Evolutionary conservation across 768 basidiomycete genomes (phyloP).

Genomic region (Boletus patriciae): DNA sequence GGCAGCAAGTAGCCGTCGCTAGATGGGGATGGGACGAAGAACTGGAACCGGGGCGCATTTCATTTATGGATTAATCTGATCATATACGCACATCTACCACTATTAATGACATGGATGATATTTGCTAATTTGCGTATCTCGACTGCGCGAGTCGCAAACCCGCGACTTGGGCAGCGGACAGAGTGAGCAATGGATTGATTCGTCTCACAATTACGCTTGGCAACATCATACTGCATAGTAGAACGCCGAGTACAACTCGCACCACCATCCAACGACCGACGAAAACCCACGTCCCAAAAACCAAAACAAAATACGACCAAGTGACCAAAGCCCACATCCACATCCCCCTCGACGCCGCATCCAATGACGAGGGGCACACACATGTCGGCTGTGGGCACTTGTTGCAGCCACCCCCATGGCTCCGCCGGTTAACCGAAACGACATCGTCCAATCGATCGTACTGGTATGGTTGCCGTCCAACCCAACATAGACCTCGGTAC

Average conservation of each 20-base stretch:
- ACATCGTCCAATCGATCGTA: too few relatives aligned
- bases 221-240: too few relatives aligned
- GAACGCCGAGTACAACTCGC: too few relatives aligned
- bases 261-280: too few relatives aligned
- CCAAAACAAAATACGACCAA: neutral
- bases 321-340: slow-evolving; percentile 5
- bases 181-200: too few relatives aligned
- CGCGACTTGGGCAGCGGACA: too few relatives aligned
- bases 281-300: too few relatives aligned
- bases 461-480: too few relatives aligned
- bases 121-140: neutral
- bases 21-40: neutral
- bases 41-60: neutral
- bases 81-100: slow-evolving; percentile 21
- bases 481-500: too few relatives aligned
- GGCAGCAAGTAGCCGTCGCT: slow-evolving; percentile 8
- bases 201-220: too few relatives aligned
- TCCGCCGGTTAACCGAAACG: too few relatives aligned
- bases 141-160: neutral
- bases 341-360: neutral
- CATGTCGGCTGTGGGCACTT: slow-evolving; percentile 1
- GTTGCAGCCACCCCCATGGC: neutral
- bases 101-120: slow-evolving; percentile 14
- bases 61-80: slow-evolving; percentile 28
- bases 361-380: neutral